Evolutionary conservation across 768 basidiomycete species (phyloP).

Genomic region (Lactarius akahatsu): DNA sequence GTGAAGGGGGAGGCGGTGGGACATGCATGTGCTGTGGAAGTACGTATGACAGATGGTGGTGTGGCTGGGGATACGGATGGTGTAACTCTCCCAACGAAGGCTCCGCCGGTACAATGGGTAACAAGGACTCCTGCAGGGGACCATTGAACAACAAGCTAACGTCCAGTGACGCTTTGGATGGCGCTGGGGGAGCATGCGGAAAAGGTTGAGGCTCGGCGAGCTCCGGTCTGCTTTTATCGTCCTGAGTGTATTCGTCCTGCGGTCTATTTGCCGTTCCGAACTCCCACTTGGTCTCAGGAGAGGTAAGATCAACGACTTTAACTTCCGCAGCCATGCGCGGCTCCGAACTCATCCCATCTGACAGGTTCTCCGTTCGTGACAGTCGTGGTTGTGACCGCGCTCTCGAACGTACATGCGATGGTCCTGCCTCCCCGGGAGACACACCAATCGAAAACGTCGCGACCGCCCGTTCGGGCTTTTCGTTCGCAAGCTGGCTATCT

Average conservation of each 20-base stretch:
- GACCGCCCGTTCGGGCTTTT: constrained; percentile 36
- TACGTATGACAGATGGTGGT: constrained; percentile 16
- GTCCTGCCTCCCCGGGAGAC: constrained; percentile 38
- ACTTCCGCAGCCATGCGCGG: constrained; percentile 12
- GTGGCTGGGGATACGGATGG: constrained; percentile 17
- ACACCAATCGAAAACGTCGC: constrained; percentile 49
- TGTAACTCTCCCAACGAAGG: constrained; percentile 20
- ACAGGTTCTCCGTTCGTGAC: constrained; percentile 6
- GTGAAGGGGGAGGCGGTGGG: constrained; percentile 12
- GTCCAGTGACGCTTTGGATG: constrained; percentile 14
- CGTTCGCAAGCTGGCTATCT: constrained; percentile 5
- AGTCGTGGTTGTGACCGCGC: constrained; percentile 33
- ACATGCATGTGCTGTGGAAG: constrained; percentile 18
- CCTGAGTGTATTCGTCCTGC: constrained; percentile 17
- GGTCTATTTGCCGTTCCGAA: constrained; percentile 49
- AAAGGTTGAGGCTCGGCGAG: not conserved
- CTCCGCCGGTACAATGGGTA: constrained; percentile 12
- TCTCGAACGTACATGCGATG: constrained; percentile 35
- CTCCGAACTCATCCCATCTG: constrained; percentile 10
- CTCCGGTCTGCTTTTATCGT: constrained; percentile 10
- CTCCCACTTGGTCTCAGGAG: constrained; percentile 47
- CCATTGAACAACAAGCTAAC: constrained; percentile 26
- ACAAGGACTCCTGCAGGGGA: constrained; percentile 6
- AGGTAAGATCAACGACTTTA: constrained; percentile 39
- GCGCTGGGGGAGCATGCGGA: not conserved